Evolutionary conservation across 1,139 yeast genomes (phyloP).

Genomic region (Debaryomyces robertsiae): DNA sequence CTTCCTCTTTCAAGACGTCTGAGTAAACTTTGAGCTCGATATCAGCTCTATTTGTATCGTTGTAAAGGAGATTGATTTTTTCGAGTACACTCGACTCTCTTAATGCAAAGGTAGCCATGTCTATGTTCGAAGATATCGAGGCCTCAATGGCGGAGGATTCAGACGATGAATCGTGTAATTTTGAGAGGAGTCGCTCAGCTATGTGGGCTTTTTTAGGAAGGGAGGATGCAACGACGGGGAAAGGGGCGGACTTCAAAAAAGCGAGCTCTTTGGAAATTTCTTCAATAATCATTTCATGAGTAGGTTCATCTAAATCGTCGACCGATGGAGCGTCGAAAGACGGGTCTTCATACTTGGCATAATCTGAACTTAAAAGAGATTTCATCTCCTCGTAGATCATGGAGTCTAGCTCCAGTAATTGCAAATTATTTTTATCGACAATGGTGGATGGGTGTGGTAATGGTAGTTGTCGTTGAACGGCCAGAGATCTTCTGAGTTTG

Average conservation of each 20-base stretch:
- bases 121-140: slow-evolving; percentile 8
- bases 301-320: slow-evolving; percentile 46
- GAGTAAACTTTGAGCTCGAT: slow-evolving; percentile 24
- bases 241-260: background rate
- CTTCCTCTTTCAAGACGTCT: slow-evolving; percentile 29
- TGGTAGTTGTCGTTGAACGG: slow-evolving; percentile 50
- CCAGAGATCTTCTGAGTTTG: slow-evolving; percentile 48
- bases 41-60: slow-evolving; percentile 26
- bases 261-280: slow-evolving; percentile 31
- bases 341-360: slow-evolving; percentile 33
- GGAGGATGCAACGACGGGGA: slow-evolving; percentile 4
- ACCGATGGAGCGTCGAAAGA: slow-evolving; percentile 25
- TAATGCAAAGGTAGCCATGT: slow-evolving; percentile 14
- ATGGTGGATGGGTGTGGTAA: slow-evolving; percentile 43
- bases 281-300: slow-evolving; percentile 25
- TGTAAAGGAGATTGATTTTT: slow-evolving; percentile 25
- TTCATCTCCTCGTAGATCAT: slow-evolving; percentile 40
- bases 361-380: slow-evolving; percentile 51
- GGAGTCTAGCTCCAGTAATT: slow-evolving; percentile 17
- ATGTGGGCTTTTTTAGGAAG: slow-evolving; percentile 19
- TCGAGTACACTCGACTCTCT: slow-evolving; percentile 28
- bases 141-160: slow-evolving; percentile 14
- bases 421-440: slow-evolving; percentile 11
- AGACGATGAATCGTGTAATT: slow-evolving; percentile 20
- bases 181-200: slow-evolving; percentile 17